phyloP scores from a whole-genome alignment of 2,329 filamentous ascomycete genomes.

The Harringtonia aguacate region DNA sequence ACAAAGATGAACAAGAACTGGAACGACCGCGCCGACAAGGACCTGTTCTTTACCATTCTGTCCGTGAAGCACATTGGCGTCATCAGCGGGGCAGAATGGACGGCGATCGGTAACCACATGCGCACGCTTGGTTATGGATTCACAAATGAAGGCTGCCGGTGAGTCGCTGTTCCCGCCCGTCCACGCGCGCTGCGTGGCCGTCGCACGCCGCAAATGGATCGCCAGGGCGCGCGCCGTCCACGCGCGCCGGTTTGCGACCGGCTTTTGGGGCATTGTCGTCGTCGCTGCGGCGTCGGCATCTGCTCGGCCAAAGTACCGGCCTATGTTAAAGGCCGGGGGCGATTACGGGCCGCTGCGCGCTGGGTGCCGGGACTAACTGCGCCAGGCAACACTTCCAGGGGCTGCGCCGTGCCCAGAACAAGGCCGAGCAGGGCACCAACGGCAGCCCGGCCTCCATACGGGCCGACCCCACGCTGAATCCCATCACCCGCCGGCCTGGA shows the following conservation, averaged over 20 bases:
- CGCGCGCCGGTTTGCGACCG: neutral
- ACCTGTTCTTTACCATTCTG: slow-evolving; percentile 52
- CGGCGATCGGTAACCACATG: slow-evolving; percentile 51
- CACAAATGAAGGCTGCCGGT: slow-evolving; percentile 55
- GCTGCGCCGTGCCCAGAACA: slow-evolving; percentile 43
- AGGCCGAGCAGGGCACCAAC: slow-evolving; percentile 28
- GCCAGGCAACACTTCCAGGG: slow-evolving; percentile 51
- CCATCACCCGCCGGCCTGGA: slow-evolving; percentile 49
- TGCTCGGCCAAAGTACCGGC: slow-evolving; percentile 1
- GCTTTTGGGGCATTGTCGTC: neutral
- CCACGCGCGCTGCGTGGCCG: neutral
- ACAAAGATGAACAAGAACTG: slow-evolving; percentile 45
- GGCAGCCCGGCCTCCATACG: slow-evolving; percentile 20
- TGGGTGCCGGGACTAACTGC: neutral
- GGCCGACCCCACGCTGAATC: slow-evolving; percentile 42
- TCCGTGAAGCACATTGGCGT: slow-evolving; percentile 53
- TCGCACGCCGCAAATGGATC: neutral
- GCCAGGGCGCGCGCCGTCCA: neutral
- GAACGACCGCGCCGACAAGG: slow-evolving; percentile 51
- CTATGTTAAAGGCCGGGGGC: slow-evolving; percentile 3
- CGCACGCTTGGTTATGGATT: slow-evolving; percentile 48
- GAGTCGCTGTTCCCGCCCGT: slow-evolving; percentile 17
- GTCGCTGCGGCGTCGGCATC: neutral
- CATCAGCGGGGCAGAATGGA: slow-evolving; percentile 53
- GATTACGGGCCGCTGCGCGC: neutral